These are phyloP conservation scores for Mytilinidion resinicola DNA, from an alignment of 495 filamentous ascomycete species.

Conservation along the genomic window DNA sequence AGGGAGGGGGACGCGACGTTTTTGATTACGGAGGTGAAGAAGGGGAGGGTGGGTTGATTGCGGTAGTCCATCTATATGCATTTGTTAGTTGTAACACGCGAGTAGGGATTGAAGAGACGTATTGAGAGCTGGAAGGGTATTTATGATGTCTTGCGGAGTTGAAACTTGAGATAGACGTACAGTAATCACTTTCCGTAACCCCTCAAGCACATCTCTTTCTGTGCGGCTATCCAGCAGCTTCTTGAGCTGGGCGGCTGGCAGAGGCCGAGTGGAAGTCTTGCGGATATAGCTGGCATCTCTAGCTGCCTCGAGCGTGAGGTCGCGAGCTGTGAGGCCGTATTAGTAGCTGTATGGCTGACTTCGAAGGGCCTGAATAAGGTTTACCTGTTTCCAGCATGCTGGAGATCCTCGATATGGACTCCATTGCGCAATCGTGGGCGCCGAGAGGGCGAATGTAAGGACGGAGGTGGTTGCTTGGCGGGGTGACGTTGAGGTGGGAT, in stretches of 20 bases:
- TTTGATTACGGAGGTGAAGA: constrained; percentile 93
- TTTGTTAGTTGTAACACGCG: neutral
- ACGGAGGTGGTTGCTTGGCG: neutral
- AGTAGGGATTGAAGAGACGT: neutral
- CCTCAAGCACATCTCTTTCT: constrained; percentile 89
- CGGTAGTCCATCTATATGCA: constrained; percentile 83
- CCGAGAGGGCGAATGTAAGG: neutral
- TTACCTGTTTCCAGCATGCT: constrained; percentile 86
- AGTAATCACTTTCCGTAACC: constrained; percentile 80
- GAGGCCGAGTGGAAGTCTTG: constrained; percentile 43
- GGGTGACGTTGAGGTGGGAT: neutral
- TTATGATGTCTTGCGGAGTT: neutral
- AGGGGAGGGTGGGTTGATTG: constrained; percentile 64
- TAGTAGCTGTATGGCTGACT: constrained; percentile 21
- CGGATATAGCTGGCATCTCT: constrained; percentile 46
- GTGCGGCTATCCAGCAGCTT: constrained; percentile 90
- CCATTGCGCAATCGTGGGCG: constrained; percentile 50
- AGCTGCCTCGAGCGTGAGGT: constrained; percentile 94
- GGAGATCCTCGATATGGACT: constrained; percentile 93
- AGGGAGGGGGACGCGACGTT: constrained; percentile 86
- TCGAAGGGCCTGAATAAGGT: constrained; percentile 11
- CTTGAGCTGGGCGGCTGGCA: constrained; percentile 65
- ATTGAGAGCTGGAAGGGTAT: neutral
- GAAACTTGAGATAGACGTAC: constrained; percentile 45
- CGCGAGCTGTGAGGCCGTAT: constrained; percentile 58